Percentiles rank a stretch among this genome's conserved stretches.
phyloP scores from a whole-genome alignment of 2,329 filamentous ascomycete genomes.

The Ceratocystis albifundus region DNA sequence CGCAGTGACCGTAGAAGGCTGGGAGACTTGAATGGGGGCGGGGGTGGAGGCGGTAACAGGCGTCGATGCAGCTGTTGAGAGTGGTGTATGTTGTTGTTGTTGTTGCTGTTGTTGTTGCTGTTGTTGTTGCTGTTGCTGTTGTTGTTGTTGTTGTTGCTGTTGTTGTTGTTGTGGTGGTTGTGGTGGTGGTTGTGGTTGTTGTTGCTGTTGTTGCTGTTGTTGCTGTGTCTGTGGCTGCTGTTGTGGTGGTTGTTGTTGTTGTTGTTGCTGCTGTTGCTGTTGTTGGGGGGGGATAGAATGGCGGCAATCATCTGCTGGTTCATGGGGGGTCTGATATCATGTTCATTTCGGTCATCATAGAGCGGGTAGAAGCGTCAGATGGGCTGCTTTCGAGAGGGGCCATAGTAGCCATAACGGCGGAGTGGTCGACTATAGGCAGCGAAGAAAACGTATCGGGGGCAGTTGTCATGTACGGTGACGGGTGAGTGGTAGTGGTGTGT shows the following conservation, averaged over 20 bases:
- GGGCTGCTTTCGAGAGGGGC: constrained; percentile 15
- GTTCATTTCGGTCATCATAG: constrained; percentile 20
- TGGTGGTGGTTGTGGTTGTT: neutral
- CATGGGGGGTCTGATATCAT: constrained; percentile 16
- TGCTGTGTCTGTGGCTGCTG: neutral
- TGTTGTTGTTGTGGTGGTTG: too few relatives aligned
- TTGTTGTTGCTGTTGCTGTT: neutral
- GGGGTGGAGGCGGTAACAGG: neutral
- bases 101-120: neutral
- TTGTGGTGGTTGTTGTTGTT: too few relatives aligned
- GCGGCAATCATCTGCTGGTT: constrained; percentile 18
- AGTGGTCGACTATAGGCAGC: constrained; percentile 17
- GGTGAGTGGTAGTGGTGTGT: neutral
- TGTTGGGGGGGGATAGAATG: constrained; percentile 21
- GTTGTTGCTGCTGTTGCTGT: neutral
- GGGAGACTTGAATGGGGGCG: neutral
- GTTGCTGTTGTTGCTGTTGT: too few relatives aligned
- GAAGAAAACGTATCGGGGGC: neutral
- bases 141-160: neutral
- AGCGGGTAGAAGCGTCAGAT: constrained; percentile 10
- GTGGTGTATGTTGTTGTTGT: neutral
- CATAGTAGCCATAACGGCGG: constrained; percentile 11
- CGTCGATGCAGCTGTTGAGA: neutral
- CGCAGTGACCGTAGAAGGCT: neutral
- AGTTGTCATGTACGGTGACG: constrained; percentile 16